Evolutionary conservation across 129 eudicot species (phyloP), one percentile per base, ranked within the genome.

Genomic region (Kitagawia praeruptora): DNA sequence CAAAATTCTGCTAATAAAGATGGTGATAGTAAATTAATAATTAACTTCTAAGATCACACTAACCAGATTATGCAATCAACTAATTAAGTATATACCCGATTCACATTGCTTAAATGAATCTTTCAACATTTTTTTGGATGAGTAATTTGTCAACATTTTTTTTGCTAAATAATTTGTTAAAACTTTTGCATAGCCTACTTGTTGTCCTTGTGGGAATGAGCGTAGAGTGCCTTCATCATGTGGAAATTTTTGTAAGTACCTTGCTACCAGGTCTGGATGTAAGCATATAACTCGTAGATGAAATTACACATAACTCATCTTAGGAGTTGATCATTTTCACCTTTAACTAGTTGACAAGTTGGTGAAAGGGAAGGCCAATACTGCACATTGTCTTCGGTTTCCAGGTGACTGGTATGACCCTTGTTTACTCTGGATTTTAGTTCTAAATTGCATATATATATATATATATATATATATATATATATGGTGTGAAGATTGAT

Each of bases 191-290:
- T 78, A 93, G 98, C 98, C 98, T 76, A 85, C 81, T 70, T 93
- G 98, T 84, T 93, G 98, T 84, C 94, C 98, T 54, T 93, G 98
- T 85, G 98, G 98, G 76, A 84, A 86, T 73, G 86, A 86, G 84
- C 91, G 96, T 23, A 86, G 98, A 79, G 94, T 89, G 78, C 98
- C 98, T 83, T 93, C 98, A 63, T 93, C 98, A 21, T 93, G 98
- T 84, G 98, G 98, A 83, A 91, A 86, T 74, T 86, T 90, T 75
- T 87, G 98, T 93, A 89, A 85, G 98, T 85, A 15, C 78, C 77
- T 31, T 40, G 38, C 51, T 39, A 67, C 31, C 47, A 48, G 82
- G 41, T 40, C 18, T 58, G 9, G n/a, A 53, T 46, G 46, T 64
- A 13, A 31, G 28, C 38, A 75, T 75, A 75, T 45, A 45, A 25